phyloP scores from a whole-genome alignment of 1,284 basidiomycete species.

The Sanguinoderma infundibulare region DNA sequence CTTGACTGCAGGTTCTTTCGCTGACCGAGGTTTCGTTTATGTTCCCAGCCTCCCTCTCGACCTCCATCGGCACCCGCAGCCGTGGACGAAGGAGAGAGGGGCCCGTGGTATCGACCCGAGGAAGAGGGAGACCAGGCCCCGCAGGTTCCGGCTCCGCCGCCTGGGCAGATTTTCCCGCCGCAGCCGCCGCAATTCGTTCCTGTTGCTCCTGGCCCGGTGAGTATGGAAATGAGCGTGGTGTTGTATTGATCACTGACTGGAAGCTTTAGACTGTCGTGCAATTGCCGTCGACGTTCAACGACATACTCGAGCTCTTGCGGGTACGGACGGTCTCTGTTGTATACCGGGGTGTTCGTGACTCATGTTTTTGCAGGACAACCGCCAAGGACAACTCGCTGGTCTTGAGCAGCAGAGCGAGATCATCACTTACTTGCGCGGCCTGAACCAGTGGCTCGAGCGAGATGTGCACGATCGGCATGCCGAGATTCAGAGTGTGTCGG shows the following conservation, averaged over 20 bases:
- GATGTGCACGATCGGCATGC: conserved; percentile 77
- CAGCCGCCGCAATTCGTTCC: conserved; percentile 25
- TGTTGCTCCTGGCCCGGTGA: conserved; percentile 35
- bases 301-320: conserved; percentile 63
- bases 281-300: conserved; percentile 55
- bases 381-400: conserved; percentile 69
- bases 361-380: conserved; percentile 63
- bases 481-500: conserved; percentile 67
- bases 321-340: conserved; percentile 41
- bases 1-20: background rate
- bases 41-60: conserved; percentile 9
- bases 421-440: conserved; percentile 71
- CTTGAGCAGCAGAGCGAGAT: conserved; percentile 78
- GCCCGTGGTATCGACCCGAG: conserved; percentile 16
- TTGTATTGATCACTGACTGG: background rate
- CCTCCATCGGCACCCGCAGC: conserved; percentile 15
- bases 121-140: conserved; percentile 4
- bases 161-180: conserved; percentile 10
- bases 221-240: conserved; percentile 28
- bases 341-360: background rate
- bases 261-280: conserved; percentile 54
- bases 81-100: background rate
- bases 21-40: background rate
- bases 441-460: conserved; percentile 76
- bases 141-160: conserved; percentile 13